phyloP scores from a whole-genome alignment of 2,329 filamentous ascomycete genomes.

The Aspergillus sergii region DNA sequence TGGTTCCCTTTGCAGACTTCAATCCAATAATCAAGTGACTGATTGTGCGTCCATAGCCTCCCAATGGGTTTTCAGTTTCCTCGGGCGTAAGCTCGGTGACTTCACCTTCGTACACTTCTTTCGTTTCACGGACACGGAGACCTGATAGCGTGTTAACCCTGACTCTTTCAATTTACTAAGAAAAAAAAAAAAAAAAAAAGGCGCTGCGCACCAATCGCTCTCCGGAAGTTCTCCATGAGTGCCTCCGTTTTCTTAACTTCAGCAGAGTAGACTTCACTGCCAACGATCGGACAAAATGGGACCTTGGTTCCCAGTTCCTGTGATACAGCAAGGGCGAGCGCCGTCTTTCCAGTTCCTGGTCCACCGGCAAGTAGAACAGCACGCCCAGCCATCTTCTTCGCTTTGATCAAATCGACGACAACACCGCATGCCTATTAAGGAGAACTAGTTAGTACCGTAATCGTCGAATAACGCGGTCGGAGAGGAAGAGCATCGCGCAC shows the following conservation, averaged over 20 bases:
- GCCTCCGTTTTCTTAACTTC: slow-evolving; percentile 99
- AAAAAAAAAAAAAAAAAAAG: too few species aligned
- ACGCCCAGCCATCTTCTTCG: slow-evolving; percentile 96
- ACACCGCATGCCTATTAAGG: slow-evolving; percentile 78
- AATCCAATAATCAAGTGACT: slow-evolving; percentile 91
- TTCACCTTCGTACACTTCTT: slow-evolving; percentile 98
- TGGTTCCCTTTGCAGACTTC: slow-evolving; percentile 94
- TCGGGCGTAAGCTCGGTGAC: slow-evolving; percentile 97
- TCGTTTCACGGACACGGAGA: slow-evolving; percentile 94
- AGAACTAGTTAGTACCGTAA: slow-evolving; percentile 18
- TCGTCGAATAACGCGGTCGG: not conserved
- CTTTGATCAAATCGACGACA: slow-evolving; percentile 91
- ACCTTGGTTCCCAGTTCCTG: slow-evolving; percentile 98
- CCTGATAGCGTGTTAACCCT: slow-evolving; percentile 42
- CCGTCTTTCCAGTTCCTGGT: slow-evolving; percentile 95
- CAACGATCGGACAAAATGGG: slow-evolving; percentile 96
- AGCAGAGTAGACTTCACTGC: slow-evolving; percentile 95
- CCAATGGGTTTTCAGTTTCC: slow-evolving; percentile 95
- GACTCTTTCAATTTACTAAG: not conserved
- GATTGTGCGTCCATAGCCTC: slow-evolving; percentile 96
- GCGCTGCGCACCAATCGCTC: slow-evolving; percentile 74
- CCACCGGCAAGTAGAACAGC: slow-evolving; percentile 92
- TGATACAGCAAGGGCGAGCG: slow-evolving; percentile 89
- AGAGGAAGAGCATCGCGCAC: slow-evolving; percentile 50
- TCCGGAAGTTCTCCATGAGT: slow-evolving; percentile 97